Evolutionary conservation across 768 basidiomycete species (phyloP).

Genomic region (Tricholomella constricta): DNA sequence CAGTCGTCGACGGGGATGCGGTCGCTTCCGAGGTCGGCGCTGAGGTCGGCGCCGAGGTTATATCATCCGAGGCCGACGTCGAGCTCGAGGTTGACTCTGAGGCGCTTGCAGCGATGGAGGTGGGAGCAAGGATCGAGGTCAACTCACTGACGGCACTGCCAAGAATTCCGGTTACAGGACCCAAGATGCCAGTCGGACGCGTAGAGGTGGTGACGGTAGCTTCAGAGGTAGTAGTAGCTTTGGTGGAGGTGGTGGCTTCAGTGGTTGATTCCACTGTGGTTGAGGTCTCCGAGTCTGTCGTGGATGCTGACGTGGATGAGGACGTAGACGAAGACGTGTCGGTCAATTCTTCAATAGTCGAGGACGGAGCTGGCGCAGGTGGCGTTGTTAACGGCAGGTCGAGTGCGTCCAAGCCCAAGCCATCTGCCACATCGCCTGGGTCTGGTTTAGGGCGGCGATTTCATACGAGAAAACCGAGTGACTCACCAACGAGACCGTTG

Average conservation of each 20-base stretch:
- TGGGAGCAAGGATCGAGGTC: background rate
- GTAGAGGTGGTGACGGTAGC: no score
- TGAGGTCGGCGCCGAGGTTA: background rate
- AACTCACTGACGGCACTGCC: background rate
- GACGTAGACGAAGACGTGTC: background rate
- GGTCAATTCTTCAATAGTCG: background rate
- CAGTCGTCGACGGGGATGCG: background rate
- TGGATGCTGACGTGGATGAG: background rate
- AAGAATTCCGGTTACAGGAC: background rate
- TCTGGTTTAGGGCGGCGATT: background rate
- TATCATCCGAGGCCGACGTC: background rate
- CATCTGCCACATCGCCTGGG: background rate
- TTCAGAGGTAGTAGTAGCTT: background rate
- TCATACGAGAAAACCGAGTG: background rate
- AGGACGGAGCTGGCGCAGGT: background rate
- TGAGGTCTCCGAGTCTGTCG: conserved; percentile 1
- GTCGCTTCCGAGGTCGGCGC: background rate
- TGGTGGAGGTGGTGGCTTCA: background rate
- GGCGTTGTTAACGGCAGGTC: background rate
- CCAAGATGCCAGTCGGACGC: background rate
- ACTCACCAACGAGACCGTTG: background rate
- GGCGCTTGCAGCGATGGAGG: background rate
- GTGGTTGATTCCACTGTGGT: background rate
- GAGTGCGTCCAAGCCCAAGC: background rate
- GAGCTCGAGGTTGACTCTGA: background rate